Percentiles rank a stretch among this genome's conserved stretches.
Evolutionary conservation across 108 stramenopile species (phyloP).

Genomic region (Pseudonitzschia multiseries): DNA sequence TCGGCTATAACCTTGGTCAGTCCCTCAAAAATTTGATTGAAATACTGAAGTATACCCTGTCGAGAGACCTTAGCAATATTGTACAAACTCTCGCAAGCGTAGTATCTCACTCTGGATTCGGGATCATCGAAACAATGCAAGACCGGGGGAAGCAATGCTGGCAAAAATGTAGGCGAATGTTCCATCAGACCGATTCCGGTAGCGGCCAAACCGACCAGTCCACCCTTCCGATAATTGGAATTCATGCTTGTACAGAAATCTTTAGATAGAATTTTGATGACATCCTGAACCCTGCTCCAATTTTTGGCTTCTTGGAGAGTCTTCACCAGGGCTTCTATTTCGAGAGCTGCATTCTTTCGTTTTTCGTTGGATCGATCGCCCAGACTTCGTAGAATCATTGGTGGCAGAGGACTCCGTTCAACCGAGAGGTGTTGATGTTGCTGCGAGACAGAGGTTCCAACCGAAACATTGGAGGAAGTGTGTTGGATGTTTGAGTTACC

Average conservation of each 20-base stretch:
- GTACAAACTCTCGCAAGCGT: conserved; percentile 97
- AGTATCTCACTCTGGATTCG: conserved; percentile 95
- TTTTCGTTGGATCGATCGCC: conserved; percentile 99
- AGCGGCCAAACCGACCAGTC: conserved; percentile 96
- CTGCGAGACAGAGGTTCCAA: conserved; percentile 27
- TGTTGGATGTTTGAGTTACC: not conserved
- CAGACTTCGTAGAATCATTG: conserved; percentile 80
- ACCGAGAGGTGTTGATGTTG: conserved; percentile 33
- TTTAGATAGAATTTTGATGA: conserved; percentile 87
- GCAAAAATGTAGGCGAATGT: conserved; percentile 65
- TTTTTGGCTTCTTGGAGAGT: conserved; percentile 81
- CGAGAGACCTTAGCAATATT: conserved; percentile 98
- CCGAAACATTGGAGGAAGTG: conserved; percentile 19
- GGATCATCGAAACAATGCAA: conserved; percentile 98
- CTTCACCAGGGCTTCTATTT: conserved; percentile 94
- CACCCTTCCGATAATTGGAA: conserved; percentile 97
- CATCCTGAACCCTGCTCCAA: conserved; percentile 69
- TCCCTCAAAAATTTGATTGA: conserved; percentile 96
- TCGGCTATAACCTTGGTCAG: conserved; percentile 95
- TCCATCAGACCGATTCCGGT: conserved; percentile 93
- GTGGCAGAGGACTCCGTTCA: conserved; percentile 76
- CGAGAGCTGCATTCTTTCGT: conserved; percentile 96
- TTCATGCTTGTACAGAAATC: conserved; percentile 97
- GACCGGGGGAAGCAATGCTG: conserved; percentile 90
- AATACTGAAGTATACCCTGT: conserved; percentile 79